Percentiles rank a stretch among this genome's conserved stretches.
Evolutionary conservation across 164 flowering plant species (phyloP).

Genomic region (Magnolia sinica): DNA sequence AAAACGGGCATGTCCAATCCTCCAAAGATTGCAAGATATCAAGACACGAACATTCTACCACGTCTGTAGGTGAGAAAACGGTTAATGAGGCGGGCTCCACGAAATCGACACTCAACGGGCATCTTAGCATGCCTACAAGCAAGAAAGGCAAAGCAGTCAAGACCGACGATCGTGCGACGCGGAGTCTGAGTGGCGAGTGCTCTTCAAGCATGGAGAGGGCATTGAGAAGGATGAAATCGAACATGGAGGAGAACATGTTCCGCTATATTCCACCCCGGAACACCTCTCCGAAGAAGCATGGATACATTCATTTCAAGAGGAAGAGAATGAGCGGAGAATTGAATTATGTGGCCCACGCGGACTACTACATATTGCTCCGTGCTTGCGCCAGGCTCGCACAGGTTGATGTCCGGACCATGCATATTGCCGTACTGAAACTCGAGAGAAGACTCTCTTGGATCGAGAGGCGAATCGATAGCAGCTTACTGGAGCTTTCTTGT

Average conservation of each 20-base stretch:
- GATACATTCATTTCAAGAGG: slow-evolving; percentile 55
- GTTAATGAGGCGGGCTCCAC: background rate
- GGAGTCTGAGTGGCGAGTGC: slow-evolving; percentile 1
- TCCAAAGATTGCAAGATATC: background rate
- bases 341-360: slow-evolving; percentile 71
- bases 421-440: slow-evolving; percentile 48
- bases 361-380: slow-evolving; percentile 82
- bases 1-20: slow-evolving; percentile 7
- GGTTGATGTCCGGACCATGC: slow-evolving; percentile 66
- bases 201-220: slow-evolving; percentile 30
- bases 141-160: background rate
- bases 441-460: slow-evolving; percentile 70
- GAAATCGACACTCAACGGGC: background rate
- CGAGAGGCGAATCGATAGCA: slow-evolving; percentile 47
- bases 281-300: slow-evolving; percentile 35
- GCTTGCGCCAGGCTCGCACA: slow-evolving; percentile 66
- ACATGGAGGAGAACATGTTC: slow-evolving; percentile 79
- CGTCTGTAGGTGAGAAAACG: background rate
- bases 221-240: slow-evolving; percentile 42
- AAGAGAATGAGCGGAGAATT: slow-evolving; percentile 45
- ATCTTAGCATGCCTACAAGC: background rate
- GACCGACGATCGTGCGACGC: background rate
- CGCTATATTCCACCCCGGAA: slow-evolving; percentile 66
- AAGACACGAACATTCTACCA: no score
- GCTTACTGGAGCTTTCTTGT: slow-evolving; percentile 21